Percentiles rank a stretch among this genome's conserved stretches.
Conservation (phyloP, 129 eudicot species). For the Oenanthe sinensis region DNA sequence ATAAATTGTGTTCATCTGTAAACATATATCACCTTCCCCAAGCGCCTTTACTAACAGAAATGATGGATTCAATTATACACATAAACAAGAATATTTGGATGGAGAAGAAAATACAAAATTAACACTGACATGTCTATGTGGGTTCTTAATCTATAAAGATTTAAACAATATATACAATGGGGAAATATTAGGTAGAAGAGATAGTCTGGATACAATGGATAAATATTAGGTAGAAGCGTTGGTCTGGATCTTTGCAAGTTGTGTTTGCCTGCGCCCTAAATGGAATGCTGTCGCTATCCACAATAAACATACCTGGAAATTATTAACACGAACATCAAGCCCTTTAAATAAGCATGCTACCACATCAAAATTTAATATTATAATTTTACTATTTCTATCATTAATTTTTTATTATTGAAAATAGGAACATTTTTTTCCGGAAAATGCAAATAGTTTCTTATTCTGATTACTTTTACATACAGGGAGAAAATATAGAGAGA, state of each 20-base stretch:
- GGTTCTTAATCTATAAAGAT: background rate
- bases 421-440: background rate
- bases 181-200: conserved; percentile 20
- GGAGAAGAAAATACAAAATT: background rate
- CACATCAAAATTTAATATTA: background rate
- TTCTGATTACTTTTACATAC: conserved; percentile 25
- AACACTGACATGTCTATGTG: background rate
- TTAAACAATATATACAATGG: background rate
- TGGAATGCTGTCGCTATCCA: conserved; percentile 70
- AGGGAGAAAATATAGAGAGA: conserved; percentile 71
- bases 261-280: conserved; percentile 61
- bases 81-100: background rate
- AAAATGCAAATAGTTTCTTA: background rate
- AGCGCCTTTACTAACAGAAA: background rate
- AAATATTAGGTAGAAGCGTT: conserved; percentile 21
- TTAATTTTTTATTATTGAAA: background rate
- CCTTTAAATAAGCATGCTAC: background rate
- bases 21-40: background rate
- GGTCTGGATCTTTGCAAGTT: conserved; percentile 48
- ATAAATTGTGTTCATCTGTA: background rate
- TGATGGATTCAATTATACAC: background rate
- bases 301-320: conserved; percentile 56
- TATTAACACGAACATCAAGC: background rate
- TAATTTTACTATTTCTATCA: background rate
- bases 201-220: conserved; percentile 8